Conservation (phyloP, 106 monocot species). For the Agapanthus africanus region DNA sequence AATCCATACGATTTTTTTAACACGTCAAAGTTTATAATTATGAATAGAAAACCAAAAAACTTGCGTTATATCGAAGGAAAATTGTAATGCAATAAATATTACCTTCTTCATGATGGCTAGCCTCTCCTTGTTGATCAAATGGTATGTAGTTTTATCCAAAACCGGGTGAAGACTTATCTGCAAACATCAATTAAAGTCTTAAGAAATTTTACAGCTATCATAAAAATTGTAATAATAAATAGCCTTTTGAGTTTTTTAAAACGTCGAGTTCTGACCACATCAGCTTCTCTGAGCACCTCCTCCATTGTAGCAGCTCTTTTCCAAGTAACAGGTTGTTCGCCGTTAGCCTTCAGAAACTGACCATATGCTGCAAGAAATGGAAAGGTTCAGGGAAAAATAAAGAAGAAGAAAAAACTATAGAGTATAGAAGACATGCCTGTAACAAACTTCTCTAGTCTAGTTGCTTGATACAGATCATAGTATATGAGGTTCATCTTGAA, state of each 20-base stretch:
- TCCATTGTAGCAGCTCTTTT: constrained; percentile 92
- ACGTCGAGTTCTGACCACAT: constrained; percentile 63
- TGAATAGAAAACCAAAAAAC: too few species aligned
- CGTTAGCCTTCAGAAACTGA: constrained; percentile 76
- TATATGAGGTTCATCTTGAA: constrained; percentile 99
- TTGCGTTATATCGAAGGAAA: too few species aligned
- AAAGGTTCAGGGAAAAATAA: background rate
- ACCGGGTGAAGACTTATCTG: constrained; percentile 95
- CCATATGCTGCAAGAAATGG: constrained; percentile 55
- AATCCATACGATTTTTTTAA: too few species aligned
- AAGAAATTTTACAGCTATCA: background rate
- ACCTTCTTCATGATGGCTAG: constrained; percentile 95
- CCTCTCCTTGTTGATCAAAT: constrained; percentile 88
- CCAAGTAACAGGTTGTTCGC: constrained; percentile 88
- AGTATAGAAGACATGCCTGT: constrained; percentile 74
- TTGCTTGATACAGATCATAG: constrained; percentile 93
- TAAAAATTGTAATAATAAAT: too few species aligned
- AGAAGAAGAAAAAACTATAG: background rate
- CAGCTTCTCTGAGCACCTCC: constrained; percentile 84
- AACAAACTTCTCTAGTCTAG: constrained; percentile 96
- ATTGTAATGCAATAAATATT: constrained; percentile 8
- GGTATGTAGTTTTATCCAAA: constrained; percentile 93
- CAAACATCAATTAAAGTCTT: background rate
- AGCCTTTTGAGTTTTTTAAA: too few species aligned
- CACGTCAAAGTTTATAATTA: too few species aligned